Conservation (phyloP, 371 early-diverging fungal genomes). For the Syncephalastrum monosporum region DNA sequence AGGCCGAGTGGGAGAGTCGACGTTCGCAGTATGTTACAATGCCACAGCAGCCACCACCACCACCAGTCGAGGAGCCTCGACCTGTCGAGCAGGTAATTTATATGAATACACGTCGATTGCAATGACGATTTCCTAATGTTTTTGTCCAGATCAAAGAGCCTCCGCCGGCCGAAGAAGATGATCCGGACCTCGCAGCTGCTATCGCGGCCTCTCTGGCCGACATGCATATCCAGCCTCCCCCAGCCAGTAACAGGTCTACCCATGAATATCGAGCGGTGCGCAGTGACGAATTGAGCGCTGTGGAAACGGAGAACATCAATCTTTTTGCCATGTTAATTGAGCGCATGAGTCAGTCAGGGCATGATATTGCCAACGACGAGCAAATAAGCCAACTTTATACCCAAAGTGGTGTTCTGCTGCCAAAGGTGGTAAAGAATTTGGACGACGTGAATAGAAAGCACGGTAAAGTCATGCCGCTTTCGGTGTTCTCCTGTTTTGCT, state of each 20-base stretch:
- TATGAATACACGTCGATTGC: no score
- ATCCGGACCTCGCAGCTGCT: constrained; percentile 87
- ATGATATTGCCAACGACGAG: constrained; percentile 51
- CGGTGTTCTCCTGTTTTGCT: constrained; percentile 7
- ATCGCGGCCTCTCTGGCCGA: constrained; percentile 91
- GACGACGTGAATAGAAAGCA: constrained; percentile 68
- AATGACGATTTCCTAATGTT: no score
- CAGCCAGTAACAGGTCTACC: constrained; percentile 3
- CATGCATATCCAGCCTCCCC: constrained; percentile 23
- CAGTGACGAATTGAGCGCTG: constrained; percentile 43
- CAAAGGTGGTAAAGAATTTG: constrained; percentile 65
- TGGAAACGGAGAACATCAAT: constrained; percentile 72
- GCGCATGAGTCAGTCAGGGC: constrained; percentile 50
- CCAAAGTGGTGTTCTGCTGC: constrained; percentile 68
- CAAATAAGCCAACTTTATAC: constrained; percentile 66
- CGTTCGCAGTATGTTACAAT: no score
- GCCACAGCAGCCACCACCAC: no score
- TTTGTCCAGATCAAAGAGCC: no score
- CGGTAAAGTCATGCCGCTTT: constrained; percentile 26
- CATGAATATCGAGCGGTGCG: constrained; percentile 11
- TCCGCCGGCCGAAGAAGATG: constrained; percentile 60
- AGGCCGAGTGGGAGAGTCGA: constrained; percentile 50
- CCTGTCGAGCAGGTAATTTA: no score
- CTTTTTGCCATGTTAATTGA: constrained; percentile 69
- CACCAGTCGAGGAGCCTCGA: no score